phyloP scores from a whole-genome alignment of 306 rosid genomes.

The Lathyrus aphaca region DNA sequence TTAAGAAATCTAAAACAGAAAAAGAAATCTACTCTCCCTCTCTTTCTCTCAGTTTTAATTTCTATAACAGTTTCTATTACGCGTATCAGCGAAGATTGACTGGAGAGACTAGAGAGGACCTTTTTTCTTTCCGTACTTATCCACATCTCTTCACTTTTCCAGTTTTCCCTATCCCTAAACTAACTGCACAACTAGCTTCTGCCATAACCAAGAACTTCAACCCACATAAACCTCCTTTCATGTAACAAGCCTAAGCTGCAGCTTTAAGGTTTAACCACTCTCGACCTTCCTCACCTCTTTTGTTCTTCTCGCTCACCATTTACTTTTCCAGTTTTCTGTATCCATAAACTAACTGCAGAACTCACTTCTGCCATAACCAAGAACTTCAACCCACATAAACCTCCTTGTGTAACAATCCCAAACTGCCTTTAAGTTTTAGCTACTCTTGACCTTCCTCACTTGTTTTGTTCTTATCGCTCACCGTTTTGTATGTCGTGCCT shows the following conservation, averaged over 20 bases:
- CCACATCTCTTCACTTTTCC: not conserved
- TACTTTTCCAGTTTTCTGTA: not conserved
- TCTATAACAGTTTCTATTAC: too few relatives aligned
- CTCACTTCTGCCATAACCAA: not conserved
- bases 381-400: not conserved
- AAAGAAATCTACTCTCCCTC: too few relatives aligned
- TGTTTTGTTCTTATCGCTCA: not conserved
- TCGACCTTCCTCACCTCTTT: not conserved
- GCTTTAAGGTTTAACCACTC: not conserved
- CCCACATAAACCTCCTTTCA: not conserved
- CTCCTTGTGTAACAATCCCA: not conserved
- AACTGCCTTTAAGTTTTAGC: not conserved
- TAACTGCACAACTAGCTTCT: not conserved
- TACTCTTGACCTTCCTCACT: not conserved
- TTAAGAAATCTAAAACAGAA: too few relatives aligned
- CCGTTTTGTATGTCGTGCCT: not conserved
- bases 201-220: not conserved
- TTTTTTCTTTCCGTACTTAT: not conserved
- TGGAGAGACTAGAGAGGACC: not conserved
- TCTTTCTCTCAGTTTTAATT: too few relatives aligned
- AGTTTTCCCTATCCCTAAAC: conserved; percentile 1
- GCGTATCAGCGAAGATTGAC: not conserved
- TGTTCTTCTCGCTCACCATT: not conserved
- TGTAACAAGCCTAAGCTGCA: conserved; percentile 2
- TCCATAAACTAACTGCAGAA: conserved; percentile 1